phyloP scores from a whole-genome alignment of 306 rosid species.

The Hippophae gyantsensis region DNA sequence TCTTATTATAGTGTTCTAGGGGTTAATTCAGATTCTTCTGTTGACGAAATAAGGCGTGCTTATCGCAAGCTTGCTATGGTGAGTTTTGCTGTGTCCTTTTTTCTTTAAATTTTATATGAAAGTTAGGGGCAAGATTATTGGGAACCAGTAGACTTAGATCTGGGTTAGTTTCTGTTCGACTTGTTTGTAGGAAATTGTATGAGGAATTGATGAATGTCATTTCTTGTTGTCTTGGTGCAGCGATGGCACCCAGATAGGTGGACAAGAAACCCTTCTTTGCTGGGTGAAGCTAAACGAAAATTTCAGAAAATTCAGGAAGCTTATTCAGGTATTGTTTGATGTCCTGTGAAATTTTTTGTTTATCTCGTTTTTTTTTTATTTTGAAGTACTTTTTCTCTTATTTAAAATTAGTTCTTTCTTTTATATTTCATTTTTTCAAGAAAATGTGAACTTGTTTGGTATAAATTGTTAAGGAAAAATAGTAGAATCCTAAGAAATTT shows the following conservation, averaged over 20 bases:
- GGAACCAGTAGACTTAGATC: too few relatives aligned
- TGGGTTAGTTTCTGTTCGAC: neutral
- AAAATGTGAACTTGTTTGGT: too few relatives aligned
- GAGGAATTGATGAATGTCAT: neutral
- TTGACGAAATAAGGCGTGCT: conserved; percentile 63
- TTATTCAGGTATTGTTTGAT: conserved; percentile 43
- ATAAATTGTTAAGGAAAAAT: too few relatives aligned
- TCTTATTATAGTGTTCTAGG: conserved; percentile 66
- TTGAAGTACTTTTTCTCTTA: neutral
- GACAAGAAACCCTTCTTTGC: conserved; percentile 43
- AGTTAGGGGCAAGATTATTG: too few relatives aligned
- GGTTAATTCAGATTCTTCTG: conserved; percentile 35
- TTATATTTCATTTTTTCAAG: too few relatives aligned
- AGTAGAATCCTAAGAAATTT: too few relatives aligned
- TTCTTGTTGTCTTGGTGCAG: conserved; percentile 25
- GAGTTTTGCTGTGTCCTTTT: neutral
- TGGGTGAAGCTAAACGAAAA: conserved; percentile 48
- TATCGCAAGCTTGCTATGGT: conserved; percentile 81
- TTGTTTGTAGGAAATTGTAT: neutral
- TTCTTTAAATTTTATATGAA: neutral
- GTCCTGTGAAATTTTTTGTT: neutral
- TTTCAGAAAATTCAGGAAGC: conserved; percentile 85
- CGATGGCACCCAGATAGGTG: conserved; percentile 88
- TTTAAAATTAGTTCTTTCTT: too few relatives aligned
- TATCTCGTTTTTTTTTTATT: too few relatives aligned